Evolutionary conservation across 331 rosid species (phyloP).

Genomic region (Pyracantha coccinea): DNA sequence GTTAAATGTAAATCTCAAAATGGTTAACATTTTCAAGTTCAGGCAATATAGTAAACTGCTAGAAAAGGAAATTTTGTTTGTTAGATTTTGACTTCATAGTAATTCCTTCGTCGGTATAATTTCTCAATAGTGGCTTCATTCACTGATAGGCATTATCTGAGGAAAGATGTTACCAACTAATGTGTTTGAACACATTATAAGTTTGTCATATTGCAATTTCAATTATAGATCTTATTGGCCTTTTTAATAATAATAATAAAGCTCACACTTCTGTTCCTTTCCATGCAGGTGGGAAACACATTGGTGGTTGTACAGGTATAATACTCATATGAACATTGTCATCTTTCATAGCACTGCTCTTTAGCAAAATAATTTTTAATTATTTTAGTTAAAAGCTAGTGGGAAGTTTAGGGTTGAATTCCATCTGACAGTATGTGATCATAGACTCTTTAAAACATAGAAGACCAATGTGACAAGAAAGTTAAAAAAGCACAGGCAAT

Average conservation of each 20-base stretch:
- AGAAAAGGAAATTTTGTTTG: background rate
- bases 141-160: background rate
- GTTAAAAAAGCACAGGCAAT: background rate
- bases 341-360: background rate
- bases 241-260: constrained; percentile 6
- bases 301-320: constrained; percentile 95
- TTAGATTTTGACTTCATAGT: background rate
- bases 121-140: background rate
- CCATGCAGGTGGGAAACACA: constrained; percentile 76
- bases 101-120: background rate
- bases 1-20: background rate
- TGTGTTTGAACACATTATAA: background rate
- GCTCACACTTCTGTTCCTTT: constrained; percentile 14
- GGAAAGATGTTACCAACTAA: background rate
- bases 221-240: constrained; percentile 3
- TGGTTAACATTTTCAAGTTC: background rate
- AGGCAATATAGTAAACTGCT: background rate
- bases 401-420: no score
- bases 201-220: background rate
- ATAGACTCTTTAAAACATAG: background rate
- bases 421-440: background rate
- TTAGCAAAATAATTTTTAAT: background rate
- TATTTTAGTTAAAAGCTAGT: background rate
- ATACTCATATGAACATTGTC: background rate
- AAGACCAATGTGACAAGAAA: background rate